A percentile compares a stretch with the other conserved stretches of the same genome.
Evolutionary conservation across 164 flowering plant species (phyloP).

Genomic region (Cinnamomum chago): DNA sequence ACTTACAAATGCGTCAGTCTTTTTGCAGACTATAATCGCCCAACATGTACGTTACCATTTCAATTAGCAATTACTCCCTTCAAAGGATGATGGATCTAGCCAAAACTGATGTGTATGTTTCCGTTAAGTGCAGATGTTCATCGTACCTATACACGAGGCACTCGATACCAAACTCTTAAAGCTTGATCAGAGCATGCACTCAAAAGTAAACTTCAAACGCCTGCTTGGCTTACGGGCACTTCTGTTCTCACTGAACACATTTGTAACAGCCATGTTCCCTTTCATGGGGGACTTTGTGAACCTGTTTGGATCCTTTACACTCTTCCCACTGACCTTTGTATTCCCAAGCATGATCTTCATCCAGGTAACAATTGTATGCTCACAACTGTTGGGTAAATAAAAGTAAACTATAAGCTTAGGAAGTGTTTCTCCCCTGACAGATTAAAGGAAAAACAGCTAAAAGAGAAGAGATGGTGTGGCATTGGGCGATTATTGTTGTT

Average conservation of each 20-base stretch:
- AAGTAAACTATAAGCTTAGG: background rate
- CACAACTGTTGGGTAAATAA: background rate
- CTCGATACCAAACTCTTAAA: slow-evolving; percentile 48
- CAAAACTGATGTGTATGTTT: background rate
- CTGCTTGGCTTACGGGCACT: slow-evolving; percentile 26
- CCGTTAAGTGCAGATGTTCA: slow-evolving; percentile 32
- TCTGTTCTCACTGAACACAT: slow-evolving; percentile 33
- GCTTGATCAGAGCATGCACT: slow-evolving; percentile 25
- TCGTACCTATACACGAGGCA: slow-evolving; percentile 48
- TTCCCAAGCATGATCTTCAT: slow-evolving; percentile 58
- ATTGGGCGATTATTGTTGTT: slow-evolving; percentile 13
- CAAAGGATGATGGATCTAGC: background rate
- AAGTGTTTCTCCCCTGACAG: slow-evolving; percentile 1
- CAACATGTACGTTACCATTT: slow-evolving; percentile 40
- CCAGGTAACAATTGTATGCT: slow-evolving; percentile 26
- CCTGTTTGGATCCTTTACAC: slow-evolving; percentile 43
- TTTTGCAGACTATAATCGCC: slow-evolving; percentile 45
- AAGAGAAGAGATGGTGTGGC: slow-evolving; percentile 9
- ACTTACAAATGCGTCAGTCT: slow-evolving; percentile 34
- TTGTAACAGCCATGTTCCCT: slow-evolving; percentile 46
- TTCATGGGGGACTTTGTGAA: slow-evolving; percentile 63
- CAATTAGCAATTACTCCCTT: background rate
- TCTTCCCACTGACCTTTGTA: slow-evolving; percentile 44
- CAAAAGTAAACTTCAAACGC: slow-evolving; percentile 31
- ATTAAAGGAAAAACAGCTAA: slow-evolving; percentile 12